Evolutionary conservation across 176 grass and related monocot genomes (phyloP), one percentile per base, ranked within the genome.

Genomic region (Luzula sylvatica): DNA sequence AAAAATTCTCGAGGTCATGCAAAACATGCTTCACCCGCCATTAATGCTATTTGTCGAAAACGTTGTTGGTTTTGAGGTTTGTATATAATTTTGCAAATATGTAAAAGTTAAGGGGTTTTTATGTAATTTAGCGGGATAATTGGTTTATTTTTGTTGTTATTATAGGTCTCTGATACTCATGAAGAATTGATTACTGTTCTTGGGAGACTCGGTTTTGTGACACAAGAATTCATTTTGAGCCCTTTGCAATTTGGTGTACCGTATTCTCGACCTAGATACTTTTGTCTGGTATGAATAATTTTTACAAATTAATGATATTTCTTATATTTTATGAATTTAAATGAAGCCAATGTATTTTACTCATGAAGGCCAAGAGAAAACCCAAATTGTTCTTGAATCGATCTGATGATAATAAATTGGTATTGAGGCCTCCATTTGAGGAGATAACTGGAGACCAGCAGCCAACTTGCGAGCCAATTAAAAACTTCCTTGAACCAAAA

Each of bases 251-350:
- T 96, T 79, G 81, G 67, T 24, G 72, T 96, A 26, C 90, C 90
- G 60, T 96, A 96, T 88, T 96, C 90, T 65, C 84, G 90, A 69
- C 84, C 90, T n/a, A 70, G 90, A 6, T 96, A 96, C 67, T 96
- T 89, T 53, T 96, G 90, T 72, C 47, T 95, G 84, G 90, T 96
- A 79, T 44, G 63, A 42, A 52, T 18, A 48, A 28, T 26, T 24
- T 25, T 43, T 11, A 1, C 9, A 35, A 35, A 35, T 2, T 35
- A 35, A 35, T 7, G 1, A 9, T 35, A 35, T 1, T 4, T 35
- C 9, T 35, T 35, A 0, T 35, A 35, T 35, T 35, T 35, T 35
- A 27, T 61, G 4, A 20, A 48, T 26, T 29, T 63, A 21, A 63
- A 28, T 63, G 21, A 45, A 30, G 15, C 0, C 28, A 69, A 13